Evolutionary conservation across 140 eudicot species (phyloP).

Genomic region (Ambrosia hybrid): DNA sequence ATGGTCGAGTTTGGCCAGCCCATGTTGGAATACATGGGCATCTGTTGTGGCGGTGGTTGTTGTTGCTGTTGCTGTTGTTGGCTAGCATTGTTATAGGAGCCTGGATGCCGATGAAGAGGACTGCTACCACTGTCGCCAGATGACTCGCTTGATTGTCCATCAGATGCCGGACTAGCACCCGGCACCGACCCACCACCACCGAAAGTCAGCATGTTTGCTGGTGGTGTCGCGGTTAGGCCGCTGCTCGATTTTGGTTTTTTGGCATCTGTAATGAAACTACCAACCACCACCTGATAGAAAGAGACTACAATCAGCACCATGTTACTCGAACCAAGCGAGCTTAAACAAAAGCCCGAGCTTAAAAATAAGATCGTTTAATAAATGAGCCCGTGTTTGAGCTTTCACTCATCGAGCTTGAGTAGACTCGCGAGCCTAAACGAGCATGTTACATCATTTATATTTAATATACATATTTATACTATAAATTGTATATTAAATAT

Average conservation of each 20-base stretch:
- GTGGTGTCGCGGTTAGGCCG: conserved; percentile 41
- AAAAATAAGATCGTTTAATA: no score
- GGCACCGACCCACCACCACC: conserved; percentile 43
- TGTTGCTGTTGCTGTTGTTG: conserved; percentile 30
- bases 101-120: conserved; percentile 52
- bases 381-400: no score
- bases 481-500: no score
- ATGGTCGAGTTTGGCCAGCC: conserved; percentile 76
- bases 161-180: conserved; percentile 65
- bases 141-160: conserved; percentile 77
- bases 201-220: conserved; percentile 65
- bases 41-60: conserved; percentile 40
- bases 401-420: no score
- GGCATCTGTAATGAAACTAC: conserved; percentile 75
- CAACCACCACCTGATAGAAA: conserved; percentile 65
- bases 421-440: no score
- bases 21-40: conserved; percentile 68
- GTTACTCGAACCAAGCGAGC: not conserved
- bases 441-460: no score
- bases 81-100: conserved; percentile 47
- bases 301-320: not conserved
- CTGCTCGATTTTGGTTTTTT: conserved; percentile 61
- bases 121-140: conserved; percentile 85
- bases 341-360: no score
- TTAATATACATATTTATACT: no score